A percentile compares a stretch with the other conserved stretches of the same genome.
Conservation (phyloP, 2,329 filamentous ascomycete species). For the Chrysoporthe puriensis region DNA sequence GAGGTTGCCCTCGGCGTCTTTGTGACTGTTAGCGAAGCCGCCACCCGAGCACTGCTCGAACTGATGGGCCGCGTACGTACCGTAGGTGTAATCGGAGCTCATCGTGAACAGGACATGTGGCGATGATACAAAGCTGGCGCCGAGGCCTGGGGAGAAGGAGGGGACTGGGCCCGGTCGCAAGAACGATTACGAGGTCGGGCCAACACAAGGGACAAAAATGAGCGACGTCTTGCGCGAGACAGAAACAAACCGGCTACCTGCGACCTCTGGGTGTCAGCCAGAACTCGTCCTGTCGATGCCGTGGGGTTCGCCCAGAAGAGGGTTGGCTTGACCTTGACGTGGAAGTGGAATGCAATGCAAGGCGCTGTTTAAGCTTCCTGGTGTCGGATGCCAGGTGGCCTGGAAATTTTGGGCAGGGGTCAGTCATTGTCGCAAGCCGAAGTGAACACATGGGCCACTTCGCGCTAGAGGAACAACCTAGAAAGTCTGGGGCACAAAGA, state of each 20-base stretch:
- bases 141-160: slow-evolving; percentile 6
- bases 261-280: slow-evolving; percentile 6
- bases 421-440: slow-evolving; percentile 16
- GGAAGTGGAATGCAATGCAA: slow-evolving; percentile 6
- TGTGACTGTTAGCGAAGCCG: not conserved
- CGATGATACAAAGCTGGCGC: slow-evolving; percentile 6
- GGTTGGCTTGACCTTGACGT: not conserved
- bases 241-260: slow-evolving; percentile 14
- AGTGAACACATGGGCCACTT: slow-evolving; percentile 19
- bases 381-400: slow-evolving; percentile 36
- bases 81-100: slow-evolving; percentile 94
- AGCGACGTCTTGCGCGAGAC: slow-evolving; percentile 4
- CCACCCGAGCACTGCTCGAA: not conserved
- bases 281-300: not conserved
- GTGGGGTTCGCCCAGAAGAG: not conserved
- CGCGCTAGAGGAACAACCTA: not conserved
- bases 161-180: slow-evolving; percentile 7
- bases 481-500: not conserved
- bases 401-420: slow-evolving; percentile 38
- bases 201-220: slow-evolving; percentile 10
- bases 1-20: slow-evolving; percentile 93
- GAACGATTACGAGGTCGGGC: not conserved
- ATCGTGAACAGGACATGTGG: slow-evolving; percentile 57
- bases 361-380: slow-evolving; percentile 9
- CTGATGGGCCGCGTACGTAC: not conserved